phyloP scores from a whole-genome alignment of 768 basidiomycete species.

The Trametes elegans region DNA sequence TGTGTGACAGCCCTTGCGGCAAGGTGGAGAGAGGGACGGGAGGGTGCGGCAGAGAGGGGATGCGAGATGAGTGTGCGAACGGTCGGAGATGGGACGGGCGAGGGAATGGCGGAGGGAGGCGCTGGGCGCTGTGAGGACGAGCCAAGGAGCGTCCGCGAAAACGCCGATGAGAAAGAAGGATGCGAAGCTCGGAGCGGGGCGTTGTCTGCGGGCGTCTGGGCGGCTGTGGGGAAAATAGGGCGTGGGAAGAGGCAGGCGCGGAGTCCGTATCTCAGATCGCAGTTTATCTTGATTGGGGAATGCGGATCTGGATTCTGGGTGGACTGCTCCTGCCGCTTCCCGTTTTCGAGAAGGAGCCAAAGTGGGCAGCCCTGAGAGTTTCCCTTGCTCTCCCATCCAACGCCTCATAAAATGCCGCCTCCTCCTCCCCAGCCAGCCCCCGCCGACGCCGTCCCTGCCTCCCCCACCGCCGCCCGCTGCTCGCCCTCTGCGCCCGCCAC shows the following conservation, averaged over 20 bases:
- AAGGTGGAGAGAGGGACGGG: slow-evolving; percentile 2
- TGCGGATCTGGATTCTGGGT: slow-evolving; percentile 8
- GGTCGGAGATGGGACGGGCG: slow-evolving; percentile 15
- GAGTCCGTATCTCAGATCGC: slow-evolving; percentile 9
- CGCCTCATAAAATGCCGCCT: slow-evolving; percentile 18
- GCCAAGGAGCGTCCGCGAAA: slow-evolving; percentile 16
- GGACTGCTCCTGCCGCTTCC: slow-evolving; percentile 6
- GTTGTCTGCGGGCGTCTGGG: slow-evolving; percentile 2
- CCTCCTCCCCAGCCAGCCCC: slow-evolving; percentile 6
- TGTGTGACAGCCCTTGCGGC: not conserved
- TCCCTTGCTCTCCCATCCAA: slow-evolving; percentile 11
- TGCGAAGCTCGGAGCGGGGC: slow-evolving; percentile 16
- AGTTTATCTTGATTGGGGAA: slow-evolving; percentile 16
- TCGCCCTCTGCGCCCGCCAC: no score
- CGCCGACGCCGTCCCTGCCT: not conserved
- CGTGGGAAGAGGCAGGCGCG: not conserved
- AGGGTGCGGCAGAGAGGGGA: not conserved
- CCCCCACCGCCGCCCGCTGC: not conserved
- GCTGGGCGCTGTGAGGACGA: not conserved
- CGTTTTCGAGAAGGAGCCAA: not conserved
- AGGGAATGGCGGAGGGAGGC: not conserved
- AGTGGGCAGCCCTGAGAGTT: slow-evolving; percentile 20
- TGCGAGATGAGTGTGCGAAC: not conserved
- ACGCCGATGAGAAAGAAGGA: slow-evolving; percentile 17
- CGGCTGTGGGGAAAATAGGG: slow-evolving; percentile 2